Conservation (phyloP, 306 rosid species). For the Cyamopsis tetragonoloba region DNA sequence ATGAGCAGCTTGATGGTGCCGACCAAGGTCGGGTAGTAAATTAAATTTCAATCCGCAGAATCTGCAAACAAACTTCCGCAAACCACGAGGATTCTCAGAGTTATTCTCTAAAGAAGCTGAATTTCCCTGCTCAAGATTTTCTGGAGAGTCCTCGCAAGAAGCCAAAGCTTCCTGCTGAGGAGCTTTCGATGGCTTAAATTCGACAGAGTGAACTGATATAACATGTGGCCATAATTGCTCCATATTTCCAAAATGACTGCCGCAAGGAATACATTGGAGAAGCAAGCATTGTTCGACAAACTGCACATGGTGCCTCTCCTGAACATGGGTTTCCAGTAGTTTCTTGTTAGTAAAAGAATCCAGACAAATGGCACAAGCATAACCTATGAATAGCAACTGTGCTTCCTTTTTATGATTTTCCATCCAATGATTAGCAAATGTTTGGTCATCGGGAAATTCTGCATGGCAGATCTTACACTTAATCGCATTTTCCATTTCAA, state of each 20-base stretch:
- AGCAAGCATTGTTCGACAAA: slow-evolving; percentile 84
- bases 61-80: slow-evolving; percentile 60
- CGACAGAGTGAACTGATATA: slow-evolving; percentile 51
- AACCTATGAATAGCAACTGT: slow-evolving; percentile 76
- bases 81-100: slow-evolving; percentile 40
- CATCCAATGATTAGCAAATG: slow-evolving; percentile 84
- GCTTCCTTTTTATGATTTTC: slow-evolving; percentile 80
- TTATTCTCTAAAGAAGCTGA: slow-evolving; percentile 48
- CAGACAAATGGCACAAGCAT: slow-evolving; percentile 83
- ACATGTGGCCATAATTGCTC: slow-evolving; percentile 80
- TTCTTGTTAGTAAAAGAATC: slow-evolving; percentile 75
- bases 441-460: slow-evolving; percentile 55
- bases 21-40: slow-evolving; percentile 84
- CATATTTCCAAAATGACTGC: slow-evolving; percentile 68
- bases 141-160: slow-evolving; percentile 38
- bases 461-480: slow-evolving; percentile 67
- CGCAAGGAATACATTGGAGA: slow-evolving; percentile 82
- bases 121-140: slow-evolving; percentile 38
- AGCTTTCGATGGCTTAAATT: slow-evolving; percentile 49
- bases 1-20: slow-evolving; percentile 92
- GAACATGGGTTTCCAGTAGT: slow-evolving; percentile 69
- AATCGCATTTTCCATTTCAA: slow-evolving; percentile 36
- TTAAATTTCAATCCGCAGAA: slow-evolving; percentile 83
- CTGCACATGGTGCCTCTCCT: slow-evolving; percentile 69
- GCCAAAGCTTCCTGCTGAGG: slow-evolving; percentile 40